A percentile compares a stretch with the other conserved stretches of the same genome.
Evolutionary conservation across 1,139 yeast genomes (phyloP).

Genomic region (Hansenula sp.): DNA sequence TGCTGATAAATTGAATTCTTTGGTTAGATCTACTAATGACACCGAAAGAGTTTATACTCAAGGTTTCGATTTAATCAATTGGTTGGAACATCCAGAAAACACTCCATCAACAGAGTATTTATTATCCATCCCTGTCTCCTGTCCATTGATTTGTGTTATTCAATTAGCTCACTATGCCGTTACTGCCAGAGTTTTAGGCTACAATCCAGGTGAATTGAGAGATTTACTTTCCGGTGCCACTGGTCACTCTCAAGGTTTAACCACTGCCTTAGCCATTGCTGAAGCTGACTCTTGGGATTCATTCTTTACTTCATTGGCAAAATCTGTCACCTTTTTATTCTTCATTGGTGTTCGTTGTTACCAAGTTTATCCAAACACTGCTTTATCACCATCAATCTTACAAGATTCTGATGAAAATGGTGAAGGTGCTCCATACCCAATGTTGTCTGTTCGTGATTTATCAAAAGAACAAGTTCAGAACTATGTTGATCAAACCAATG

Average conservation of each 20-base stretch:
- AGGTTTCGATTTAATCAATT: conserved; percentile 81
- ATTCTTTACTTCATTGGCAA: conserved; percentile 65
- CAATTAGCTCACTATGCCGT: conserved; percentile 92
- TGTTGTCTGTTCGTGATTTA: conserved; percentile 91
- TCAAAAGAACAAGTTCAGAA: conserved; percentile 73
- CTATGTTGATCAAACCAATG: conserved; percentile 82
- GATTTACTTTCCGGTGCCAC: conserved; percentile 76
- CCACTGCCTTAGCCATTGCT: conserved; percentile 89
- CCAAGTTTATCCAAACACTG: conserved; percentile 87
- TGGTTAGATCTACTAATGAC: conserved; percentile 70
- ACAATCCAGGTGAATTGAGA: conserved; percentile 87
- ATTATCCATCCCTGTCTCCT: conserved; percentile 87
- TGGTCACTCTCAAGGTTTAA: conserved; percentile 97
- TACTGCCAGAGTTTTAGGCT: conserved; percentile 79
- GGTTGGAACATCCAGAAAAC: conserved; percentile 82
- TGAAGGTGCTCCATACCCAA: conserved; percentile 97
- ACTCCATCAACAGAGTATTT: conserved; percentile 91
- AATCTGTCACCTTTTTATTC: conserved; percentile 81
- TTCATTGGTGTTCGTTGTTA: conserved; percentile 92
- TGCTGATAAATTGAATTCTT: conserved; percentile 61
- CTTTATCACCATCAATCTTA: conserved; percentile 89
- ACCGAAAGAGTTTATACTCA: conserved; percentile 89
- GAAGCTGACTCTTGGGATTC: conserved; percentile 84
- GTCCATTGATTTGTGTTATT: conserved; percentile 93
- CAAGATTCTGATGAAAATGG: conserved; percentile 92